These are phyloP conservation scores for Ceriops zippeliana DNA, from an alignment of 345 rosid species.

Conservation along the genomic window DNA sequence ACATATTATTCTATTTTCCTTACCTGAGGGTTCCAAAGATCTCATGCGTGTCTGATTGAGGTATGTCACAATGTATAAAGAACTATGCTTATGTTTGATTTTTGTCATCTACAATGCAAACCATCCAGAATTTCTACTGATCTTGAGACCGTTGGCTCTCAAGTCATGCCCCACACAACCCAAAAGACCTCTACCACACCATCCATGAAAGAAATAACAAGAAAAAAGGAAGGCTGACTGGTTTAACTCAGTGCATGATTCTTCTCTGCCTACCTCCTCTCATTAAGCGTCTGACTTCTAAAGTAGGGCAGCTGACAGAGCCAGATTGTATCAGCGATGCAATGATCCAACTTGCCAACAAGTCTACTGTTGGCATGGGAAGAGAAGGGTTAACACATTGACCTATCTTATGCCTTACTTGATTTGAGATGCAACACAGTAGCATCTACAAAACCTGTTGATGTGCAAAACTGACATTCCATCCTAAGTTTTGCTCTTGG, in stretches of 20 bases:
- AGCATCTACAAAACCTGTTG: neutral
- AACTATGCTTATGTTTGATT: too few relatives aligned
- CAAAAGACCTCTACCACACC: too few relatives aligned
- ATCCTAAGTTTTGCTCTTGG: conserved; percentile 6
- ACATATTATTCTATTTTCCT: conserved; percentile 24
- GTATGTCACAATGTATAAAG: conserved; percentile 6
- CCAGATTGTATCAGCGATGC: conserved; percentile 23
- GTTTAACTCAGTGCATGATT: too few relatives aligned
- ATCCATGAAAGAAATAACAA: too few relatives aligned
- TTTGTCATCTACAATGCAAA: too few relatives aligned
- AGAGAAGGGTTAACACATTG: conserved; percentile 37
- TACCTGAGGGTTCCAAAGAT: conserved; percentile 28
- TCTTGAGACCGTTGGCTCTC: too few relatives aligned
- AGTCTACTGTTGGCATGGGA: conserved; percentile 15
- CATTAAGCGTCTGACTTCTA: too few relatives aligned
- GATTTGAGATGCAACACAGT: conserved; percentile 1
- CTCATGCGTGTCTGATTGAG: conserved; percentile 31
- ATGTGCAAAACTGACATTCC: conserved; percentile 7
- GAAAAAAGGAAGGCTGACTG: too few relatives aligned
- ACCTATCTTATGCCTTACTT: neutral
- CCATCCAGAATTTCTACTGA: too few relatives aligned
- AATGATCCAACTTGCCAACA: conserved; percentile 19
- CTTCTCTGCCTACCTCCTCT: too few relatives aligned
- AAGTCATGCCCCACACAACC: too few relatives aligned
- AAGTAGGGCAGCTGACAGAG: conserved; percentile 22